Conservation (phyloP, 805 yeast genomes). For the Cyberlindnera mississippiensis region DNA sequence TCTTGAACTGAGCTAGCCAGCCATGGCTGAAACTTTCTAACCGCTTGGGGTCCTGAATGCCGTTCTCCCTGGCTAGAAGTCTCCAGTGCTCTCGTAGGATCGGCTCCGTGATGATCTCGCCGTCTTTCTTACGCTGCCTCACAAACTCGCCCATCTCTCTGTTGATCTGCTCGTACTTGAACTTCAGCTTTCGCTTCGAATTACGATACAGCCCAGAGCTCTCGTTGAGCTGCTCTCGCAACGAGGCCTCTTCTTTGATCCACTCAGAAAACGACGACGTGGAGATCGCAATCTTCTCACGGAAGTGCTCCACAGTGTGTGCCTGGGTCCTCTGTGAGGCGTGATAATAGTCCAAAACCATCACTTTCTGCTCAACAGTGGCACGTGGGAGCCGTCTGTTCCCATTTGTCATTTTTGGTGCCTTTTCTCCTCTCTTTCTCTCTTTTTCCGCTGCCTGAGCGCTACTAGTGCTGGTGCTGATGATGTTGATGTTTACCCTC, state of each 20-base stretch:
- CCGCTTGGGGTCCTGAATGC: conserved; percentile 59
- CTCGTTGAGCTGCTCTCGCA: conserved; percentile 42
- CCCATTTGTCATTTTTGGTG: too few species aligned
- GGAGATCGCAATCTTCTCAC: conserved; percentile 48
- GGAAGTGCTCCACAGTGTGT: conserved; percentile 52
- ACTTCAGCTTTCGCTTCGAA: conserved; percentile 44
- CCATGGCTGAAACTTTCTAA: conserved; percentile 55
- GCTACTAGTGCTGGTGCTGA: too few species aligned
- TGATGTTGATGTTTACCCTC: too few species aligned
- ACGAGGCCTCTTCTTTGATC: conserved; percentile 50
- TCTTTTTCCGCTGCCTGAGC: too few species aligned
- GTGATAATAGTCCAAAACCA: conserved; percentile 49
- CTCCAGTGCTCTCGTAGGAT: conserved; percentile 54
- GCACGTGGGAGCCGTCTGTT: conserved; percentile 10
- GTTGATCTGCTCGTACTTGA: conserved; percentile 55
- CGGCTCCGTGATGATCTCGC: conserved; percentile 51
- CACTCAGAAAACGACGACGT: conserved; percentile 60
- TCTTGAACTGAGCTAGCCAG: conserved; percentile 59
- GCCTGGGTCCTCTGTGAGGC: conserved; percentile 45
- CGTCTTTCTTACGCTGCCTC: conserved; percentile 37
- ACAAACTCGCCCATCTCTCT: conserved; percentile 56
- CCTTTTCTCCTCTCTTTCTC: too few species aligned
- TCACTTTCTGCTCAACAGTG: conserved; percentile 54
- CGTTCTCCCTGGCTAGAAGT: conserved; percentile 48
- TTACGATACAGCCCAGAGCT: conserved; percentile 23